Evolutionary conservation across 2,329 filamentous ascomycete genomes (phyloP).

Genomic region (Colletotrichum trifolii): DNA sequence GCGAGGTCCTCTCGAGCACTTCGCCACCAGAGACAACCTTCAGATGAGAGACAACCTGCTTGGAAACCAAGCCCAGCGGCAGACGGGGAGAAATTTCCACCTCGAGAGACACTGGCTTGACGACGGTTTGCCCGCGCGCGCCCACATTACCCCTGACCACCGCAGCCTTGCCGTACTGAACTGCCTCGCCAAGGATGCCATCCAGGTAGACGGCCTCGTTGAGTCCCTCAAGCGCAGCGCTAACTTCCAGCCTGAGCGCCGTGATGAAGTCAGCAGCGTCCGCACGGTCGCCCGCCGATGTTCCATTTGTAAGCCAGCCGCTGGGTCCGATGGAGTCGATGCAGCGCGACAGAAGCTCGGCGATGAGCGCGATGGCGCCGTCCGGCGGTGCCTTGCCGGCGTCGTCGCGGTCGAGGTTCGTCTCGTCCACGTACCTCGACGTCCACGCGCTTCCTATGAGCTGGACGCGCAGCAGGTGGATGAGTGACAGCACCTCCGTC

Average conservation of each 20-base stretch:
- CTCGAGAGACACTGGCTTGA: slow-evolving; percentile 58
- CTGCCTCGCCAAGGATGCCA: slow-evolving; percentile 72
- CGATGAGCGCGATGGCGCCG: slow-evolving; percentile 76
- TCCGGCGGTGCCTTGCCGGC: slow-evolving; percentile 65
- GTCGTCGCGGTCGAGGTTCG: slow-evolving; percentile 55
- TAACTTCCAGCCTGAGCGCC: slow-evolving; percentile 75
- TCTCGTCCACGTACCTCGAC: slow-evolving; percentile 73
- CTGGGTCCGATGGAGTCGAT: slow-evolving; percentile 80
- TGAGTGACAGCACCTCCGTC: slow-evolving; percentile 76
- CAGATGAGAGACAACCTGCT: slow-evolving; percentile 58
- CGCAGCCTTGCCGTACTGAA: slow-evolving; percentile 65
- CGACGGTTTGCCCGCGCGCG: slow-evolving; percentile 38
- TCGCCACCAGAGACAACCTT: slow-evolving; percentile 78
- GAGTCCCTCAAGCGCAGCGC: slow-evolving; percentile 76
- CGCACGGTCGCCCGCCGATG: slow-evolving; percentile 56
- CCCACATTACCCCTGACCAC: slow-evolving; percentile 21
- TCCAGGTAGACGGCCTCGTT: slow-evolving; percentile 75
- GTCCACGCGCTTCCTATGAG: slow-evolving; percentile 82
- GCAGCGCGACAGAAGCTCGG: slow-evolving; percentile 77
- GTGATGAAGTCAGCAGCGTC: slow-evolving; percentile 73
- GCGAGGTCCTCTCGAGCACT: slow-evolving; percentile 72
- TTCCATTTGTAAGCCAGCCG: slow-evolving; percentile 77
- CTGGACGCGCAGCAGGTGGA: slow-evolving; percentile 78
- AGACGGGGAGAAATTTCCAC: slow-evolving; percentile 63
- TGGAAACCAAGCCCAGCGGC: slow-evolving; percentile 78